Evolutionary conservation across 805 yeast genomes (phyloP).

Genomic region (Nakazawaea ernobii): DNA sequence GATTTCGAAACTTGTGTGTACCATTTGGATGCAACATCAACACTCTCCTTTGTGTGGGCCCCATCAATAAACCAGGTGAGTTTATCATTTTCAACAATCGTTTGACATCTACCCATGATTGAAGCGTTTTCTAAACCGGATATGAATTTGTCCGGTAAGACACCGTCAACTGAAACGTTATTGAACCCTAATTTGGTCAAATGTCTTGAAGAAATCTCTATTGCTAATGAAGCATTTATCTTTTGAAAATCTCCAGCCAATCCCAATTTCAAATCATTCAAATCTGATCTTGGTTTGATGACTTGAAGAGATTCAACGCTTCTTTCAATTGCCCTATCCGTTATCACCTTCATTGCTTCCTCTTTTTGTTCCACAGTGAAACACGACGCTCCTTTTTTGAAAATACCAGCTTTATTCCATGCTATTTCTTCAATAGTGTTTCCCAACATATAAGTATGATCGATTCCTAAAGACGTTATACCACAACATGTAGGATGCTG

Average conservation of each 20-base stretch:
- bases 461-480: constrained; percentile 82
- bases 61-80: constrained; percentile 90
- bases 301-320: constrained; percentile 40
- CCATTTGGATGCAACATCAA: constrained; percentile 82
- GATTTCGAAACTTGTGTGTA: constrained; percentile 38
- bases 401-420: constrained; percentile 95
- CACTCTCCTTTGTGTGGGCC: constrained; percentile 89
- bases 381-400: constrained; percentile 64
- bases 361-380: constrained; percentile 56
- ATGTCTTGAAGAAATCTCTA: constrained; percentile 60
- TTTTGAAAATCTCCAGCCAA: constrained; percentile 81
- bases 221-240: constrained; percentile 84
- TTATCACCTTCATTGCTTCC: constrained; percentile 49
- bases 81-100: constrained; percentile 36
- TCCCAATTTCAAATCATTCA: constrained; percentile 49
- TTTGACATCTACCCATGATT: constrained; percentile 98
- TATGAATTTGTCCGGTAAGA: constrained; percentile 43
- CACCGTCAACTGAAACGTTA: constrained; percentile 13
- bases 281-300: constrained; percentile 40
- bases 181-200: constrained; percentile 39
- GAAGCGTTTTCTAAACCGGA: constrained; percentile 59
- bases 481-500: constrained; percentile 80
- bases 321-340: constrained; percentile 65
- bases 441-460: constrained; percentile 85
- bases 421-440: constrained; percentile 84